A percentile compares a stretch with the other conserved stretches of the same genome.
Evolutionary conservation across 2,329 filamentous ascomycete species (phyloP).

Genomic region (Pseudopithomyces maydicus): DNA sequence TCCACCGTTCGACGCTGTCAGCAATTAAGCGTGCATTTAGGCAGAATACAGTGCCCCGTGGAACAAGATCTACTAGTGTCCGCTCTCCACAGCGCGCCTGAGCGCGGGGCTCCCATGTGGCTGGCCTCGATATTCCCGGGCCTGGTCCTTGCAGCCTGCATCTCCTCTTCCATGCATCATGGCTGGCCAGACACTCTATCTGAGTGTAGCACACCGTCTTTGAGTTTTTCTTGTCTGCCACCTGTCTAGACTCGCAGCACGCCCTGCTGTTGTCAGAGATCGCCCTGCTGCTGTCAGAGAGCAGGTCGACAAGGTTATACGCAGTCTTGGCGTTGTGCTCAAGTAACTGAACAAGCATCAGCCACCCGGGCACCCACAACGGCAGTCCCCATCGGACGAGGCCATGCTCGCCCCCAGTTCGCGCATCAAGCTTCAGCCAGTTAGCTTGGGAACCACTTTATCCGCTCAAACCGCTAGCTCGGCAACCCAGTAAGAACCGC

Average conservation of each 20-base stretch:
- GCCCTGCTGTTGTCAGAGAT: background rate
- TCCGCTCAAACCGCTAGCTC: conserved; percentile 12
- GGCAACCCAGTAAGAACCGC: conserved; percentile 12
- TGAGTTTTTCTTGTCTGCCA: background rate
- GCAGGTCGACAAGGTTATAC: background rate
- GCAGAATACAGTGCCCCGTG: background rate
- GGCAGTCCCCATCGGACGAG: conserved; percentile 2
- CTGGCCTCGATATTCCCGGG: background rate
- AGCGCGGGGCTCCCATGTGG: background rate
- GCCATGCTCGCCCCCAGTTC: conserved; percentile 2
- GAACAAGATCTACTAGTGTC: conserved; percentile 3
- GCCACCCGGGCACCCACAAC: conserved; percentile 1
- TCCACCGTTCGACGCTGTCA: background rate
- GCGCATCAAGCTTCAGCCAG: conserved; percentile 12
- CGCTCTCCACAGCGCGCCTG: conserved; percentile 2
- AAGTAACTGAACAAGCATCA: background rate
- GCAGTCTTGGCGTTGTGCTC: background rate
- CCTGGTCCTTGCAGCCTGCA: background rate
- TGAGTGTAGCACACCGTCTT: background rate
- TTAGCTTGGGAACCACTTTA: conserved; percentile 23
- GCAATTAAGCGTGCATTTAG: conserved; percentile 8
- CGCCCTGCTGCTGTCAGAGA: background rate
- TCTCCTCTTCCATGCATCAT: background rate
- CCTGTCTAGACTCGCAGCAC: too few relatives aligned
- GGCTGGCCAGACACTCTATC: background rate